Evolutionary conservation across 768 basidiomycete genomes (phyloP), one percentile per base, ranked within the genome.

Genomic region (Tulasnella sp.): DNA sequence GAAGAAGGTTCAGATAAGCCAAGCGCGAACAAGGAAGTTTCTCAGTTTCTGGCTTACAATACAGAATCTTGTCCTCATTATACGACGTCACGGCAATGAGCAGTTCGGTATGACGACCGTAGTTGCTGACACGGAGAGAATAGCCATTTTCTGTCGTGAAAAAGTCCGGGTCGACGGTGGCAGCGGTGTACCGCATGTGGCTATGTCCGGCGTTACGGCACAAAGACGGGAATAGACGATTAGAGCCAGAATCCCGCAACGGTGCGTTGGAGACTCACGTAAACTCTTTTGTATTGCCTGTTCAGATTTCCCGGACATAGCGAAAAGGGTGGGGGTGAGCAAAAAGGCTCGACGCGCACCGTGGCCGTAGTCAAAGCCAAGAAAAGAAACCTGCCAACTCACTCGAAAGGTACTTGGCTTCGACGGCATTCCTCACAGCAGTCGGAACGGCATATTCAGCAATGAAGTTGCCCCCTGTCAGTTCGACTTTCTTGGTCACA

Each of bases 121-220:
- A 96, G 62, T 82, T 72, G 66, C 86, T 86, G 5, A 84, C 76
- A 11, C 94, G 83, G 51, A 98, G 73, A 1, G 85, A 82, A 77
- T 82, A 97, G 32, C 93, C 93, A 62, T 76, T 79, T 8, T 77
- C 84, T 65, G 82, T 79, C 7, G 72, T 71, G 66, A 92, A 93
- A 61, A 92, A 88, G 66, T 94, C 90, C 12, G 91, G 91, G 65
- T 94, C 91, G 65, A 80, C 82, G 1, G 88, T 92, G 15, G 88
- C 90, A 15, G 91, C 92, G 40, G 83, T 92, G 71, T 94, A 96
- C 39, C 91, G 78, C 87, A 96, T 90, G 69, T 96, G 90, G 32
- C 55, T 57, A 25, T 54, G 17, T n/a, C n/a, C n/a, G n/a, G n/a
- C n/a, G n/a, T n/a, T n/a, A n/a, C n/a, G n/a, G n/a, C n/a, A 39